phyloP scores from a whole-genome alignment of 345 rosid genomes.

The Brassica rapa region DNA sequence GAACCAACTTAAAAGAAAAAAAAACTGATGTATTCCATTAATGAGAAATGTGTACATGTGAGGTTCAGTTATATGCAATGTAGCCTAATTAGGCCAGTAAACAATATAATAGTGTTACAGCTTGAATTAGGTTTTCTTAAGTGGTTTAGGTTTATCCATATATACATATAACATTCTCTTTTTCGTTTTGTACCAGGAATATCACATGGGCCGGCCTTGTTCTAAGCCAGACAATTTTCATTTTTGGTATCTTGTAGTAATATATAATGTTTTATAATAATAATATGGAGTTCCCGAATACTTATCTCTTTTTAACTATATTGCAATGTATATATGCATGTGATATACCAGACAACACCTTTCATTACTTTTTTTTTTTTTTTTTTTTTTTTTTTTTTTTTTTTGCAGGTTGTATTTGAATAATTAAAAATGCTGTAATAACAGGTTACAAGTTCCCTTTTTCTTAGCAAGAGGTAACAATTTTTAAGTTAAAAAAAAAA shows the following conservation, averaged over 20 bases:
- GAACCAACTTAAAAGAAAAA: background rate
- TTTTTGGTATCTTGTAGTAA: background rate
- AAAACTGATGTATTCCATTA: background rate
- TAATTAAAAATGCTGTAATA: slow-evolving; percentile 6
- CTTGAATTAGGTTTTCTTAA: slow-evolving; percentile 35
- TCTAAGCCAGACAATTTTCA: slow-evolving; percentile 11
- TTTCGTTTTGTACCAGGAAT: slow-evolving; percentile 21
- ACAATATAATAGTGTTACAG: slow-evolving; percentile 28
- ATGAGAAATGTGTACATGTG: slow-evolving; percentile 27
- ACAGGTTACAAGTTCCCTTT: slow-evolving; percentile 3
- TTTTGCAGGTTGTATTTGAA: slow-evolving; percentile 15
- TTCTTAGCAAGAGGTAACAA: background rate
- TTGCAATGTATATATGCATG: slow-evolving; percentile 11
- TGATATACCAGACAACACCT: slow-evolving; percentile 9
- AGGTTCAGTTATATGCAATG: slow-evolving; percentile 4
- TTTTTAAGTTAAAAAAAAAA: background rate
- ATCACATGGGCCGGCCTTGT: slow-evolving; percentile 29
- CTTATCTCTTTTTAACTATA: background rate
- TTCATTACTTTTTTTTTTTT: background rate
- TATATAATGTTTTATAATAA: background rate
- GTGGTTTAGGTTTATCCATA: slow-evolving; percentile 39
- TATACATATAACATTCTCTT: background rate
- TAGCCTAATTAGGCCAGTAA: slow-evolving; percentile 32
- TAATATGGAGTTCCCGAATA: background rate
- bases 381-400: too few species aligned